Base-by-base conservation (phyloP, 1,139 yeast species). In the Zygosaccharomyces pseudobailii region DNA sequence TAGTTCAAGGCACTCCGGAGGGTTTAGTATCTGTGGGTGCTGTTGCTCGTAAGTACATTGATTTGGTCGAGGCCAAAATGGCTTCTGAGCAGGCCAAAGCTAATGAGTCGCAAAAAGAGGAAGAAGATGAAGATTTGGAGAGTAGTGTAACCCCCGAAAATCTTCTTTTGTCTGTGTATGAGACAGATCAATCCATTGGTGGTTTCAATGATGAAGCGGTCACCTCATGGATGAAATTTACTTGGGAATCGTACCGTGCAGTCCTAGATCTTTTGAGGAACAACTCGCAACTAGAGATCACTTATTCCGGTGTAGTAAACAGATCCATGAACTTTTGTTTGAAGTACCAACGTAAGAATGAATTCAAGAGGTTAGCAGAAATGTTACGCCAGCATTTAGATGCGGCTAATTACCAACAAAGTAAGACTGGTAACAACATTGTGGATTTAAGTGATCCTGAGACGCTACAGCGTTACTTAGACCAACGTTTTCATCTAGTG, bases 211-310 rank as follows among this genome's bases (percentile, higher is more conserved):
- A 92, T 69, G 97, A 89, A 65, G 82, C 89, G 55, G 92, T 92
- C 48, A 87, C 96, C 49, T 97, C 98, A 47, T 90, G 96, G 95
- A 78, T 92, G 67, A 82, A 94, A 70, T 90, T 92, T 71, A 75
- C 89, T 58, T 92, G 97, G 97, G 98, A 94, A 72, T 89, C 96
- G 22, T 89, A 86, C 72, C 82, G 97, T 70, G 82, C 95, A 42
- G 87, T 84, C 36, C 76, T 92, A 67, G 98, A 92, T 66, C 79
- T 90, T 54, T 77, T 92, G 68, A 83, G 97, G 71, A 90, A 90
- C 77, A 92, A 90, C 74, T 82, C 95, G 55, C 87, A 87, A 68
- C 76, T 92, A 63, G 98, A 92, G 72, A 76, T 82, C 45, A 79
- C 95, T 43, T 94, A 94, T 70, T 85, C 95, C 54, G 80, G 82